Evolutionary conservation across 2,329 filamentous ascomycete genomes (phyloP).

Genomic region (Verticillium longisporum): DNA sequence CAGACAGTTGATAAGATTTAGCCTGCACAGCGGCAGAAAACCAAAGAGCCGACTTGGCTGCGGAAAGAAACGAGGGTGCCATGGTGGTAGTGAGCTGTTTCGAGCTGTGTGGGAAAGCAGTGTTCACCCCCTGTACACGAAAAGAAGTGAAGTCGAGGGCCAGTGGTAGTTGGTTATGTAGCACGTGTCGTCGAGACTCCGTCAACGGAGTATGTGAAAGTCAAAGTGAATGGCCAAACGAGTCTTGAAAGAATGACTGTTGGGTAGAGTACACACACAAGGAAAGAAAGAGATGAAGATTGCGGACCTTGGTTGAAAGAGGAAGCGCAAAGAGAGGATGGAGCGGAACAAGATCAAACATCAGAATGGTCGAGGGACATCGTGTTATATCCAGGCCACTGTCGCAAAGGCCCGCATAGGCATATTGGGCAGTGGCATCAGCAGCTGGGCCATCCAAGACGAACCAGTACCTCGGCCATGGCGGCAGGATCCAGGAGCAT

Average conservation of each 20-base stretch:
- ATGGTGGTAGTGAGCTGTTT: background rate
- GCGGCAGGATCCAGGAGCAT: background rate
- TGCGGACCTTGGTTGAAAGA: background rate
- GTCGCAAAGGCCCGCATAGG: background rate
- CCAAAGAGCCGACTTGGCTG: slow-evolving; percentile 9
- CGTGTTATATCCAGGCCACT: background rate
- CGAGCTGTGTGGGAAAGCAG: background rate
- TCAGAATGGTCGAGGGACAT: background rate
- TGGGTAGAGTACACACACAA: background rate
- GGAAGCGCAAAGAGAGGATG: background rate
- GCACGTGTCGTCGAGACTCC: background rate
- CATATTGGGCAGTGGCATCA: background rate
- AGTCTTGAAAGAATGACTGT: background rate
- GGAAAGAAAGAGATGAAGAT: background rate
- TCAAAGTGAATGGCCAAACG: background rate
- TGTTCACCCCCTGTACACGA: background rate
- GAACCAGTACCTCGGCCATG: background rate
- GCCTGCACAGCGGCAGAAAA: slow-evolving; percentile 3
- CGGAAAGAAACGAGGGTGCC: slow-evolving; percentile 11
- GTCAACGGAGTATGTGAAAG: background rate
- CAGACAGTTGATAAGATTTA: slow-evolving; percentile 8
- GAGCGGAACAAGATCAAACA: background rate
- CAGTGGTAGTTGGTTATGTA: background rate
- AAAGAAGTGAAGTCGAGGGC: background rate
- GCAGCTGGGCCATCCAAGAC: background rate